Percentiles rank a stretch among this genome's conserved stretches.
These are phyloP conservation scores for Colletotrichum sp. DNA, from an alignment of 2,329 filamentous ascomycete genomes.

Conservation along the genomic window DNA sequence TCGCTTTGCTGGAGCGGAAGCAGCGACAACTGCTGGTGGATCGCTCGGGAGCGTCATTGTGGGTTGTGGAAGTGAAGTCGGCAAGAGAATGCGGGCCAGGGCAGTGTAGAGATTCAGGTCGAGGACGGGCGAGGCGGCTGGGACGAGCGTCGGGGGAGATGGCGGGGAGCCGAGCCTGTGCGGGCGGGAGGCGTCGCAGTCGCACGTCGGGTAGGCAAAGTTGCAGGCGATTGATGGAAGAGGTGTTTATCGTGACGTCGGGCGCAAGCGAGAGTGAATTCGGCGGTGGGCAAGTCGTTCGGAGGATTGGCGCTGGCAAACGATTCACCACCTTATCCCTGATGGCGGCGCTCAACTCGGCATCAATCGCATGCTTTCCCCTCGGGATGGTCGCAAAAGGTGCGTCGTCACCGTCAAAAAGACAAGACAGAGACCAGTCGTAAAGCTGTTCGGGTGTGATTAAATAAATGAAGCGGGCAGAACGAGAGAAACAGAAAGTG, in stretches of 20 bases:
- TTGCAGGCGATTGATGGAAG: not conserved
- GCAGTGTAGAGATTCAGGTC: not conserved
- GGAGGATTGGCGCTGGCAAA: not conserved
- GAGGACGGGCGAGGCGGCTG: not conserved
- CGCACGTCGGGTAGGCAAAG: not conserved
- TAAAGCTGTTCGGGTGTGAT: not conserved
- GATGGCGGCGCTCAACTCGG: conserved; percentile 2
- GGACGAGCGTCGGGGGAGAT: not conserved
- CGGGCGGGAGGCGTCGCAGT: not conserved
- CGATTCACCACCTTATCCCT: conserved; percentile 21
- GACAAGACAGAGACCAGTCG: not conserved
- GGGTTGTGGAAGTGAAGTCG: conserved; percentile 10
- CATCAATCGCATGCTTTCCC: conserved; percentile 18
- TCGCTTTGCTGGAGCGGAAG: conserved; percentile 33
- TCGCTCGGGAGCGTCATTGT: conserved; percentile 41
- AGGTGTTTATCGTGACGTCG: not conserved
- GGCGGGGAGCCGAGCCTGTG: conserved; percentile 3
- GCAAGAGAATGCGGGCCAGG: conserved; percentile 20
- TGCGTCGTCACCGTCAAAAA: not conserved
- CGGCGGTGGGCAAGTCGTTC: not conserved
- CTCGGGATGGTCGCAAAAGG: not conserved
- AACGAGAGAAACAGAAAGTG: not conserved
- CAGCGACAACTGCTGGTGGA: conserved; percentile 23
- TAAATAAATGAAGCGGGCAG: not conserved
- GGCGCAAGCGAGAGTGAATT: not conserved